A percentile compares a stretch with the other conserved stretches of the same genome.
Conservation (phyloP, 768 basidiomycete genomes). For the Termitomyces sp. region DNA sequence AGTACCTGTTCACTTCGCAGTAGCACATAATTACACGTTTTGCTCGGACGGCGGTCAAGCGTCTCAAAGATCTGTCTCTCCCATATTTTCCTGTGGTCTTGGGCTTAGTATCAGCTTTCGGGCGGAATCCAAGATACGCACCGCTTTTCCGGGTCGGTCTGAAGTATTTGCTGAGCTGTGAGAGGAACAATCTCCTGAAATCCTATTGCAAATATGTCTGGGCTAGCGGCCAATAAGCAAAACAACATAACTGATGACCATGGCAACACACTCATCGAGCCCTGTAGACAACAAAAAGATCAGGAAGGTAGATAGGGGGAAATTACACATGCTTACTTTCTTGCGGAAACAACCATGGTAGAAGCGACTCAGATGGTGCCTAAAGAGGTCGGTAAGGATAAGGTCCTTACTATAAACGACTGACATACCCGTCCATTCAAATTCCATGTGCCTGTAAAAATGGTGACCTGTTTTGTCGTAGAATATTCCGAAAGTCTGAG, state of each 20-base stretch:
- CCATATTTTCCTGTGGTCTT: slow-evolving; percentile 69
- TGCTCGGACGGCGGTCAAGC: slow-evolving; percentile 66
- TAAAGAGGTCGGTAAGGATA: slow-evolving; percentile 25
- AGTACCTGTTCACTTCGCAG: slow-evolving; percentile 89
- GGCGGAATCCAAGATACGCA: slow-evolving; percentile 25
- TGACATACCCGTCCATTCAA: slow-evolving; percentile 78
- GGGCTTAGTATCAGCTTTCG: neutral
- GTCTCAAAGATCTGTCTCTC: slow-evolving; percentile 80
- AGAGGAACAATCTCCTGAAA: slow-evolving; percentile 98
- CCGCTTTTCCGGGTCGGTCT: slow-evolving; percentile 94
- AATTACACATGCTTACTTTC: slow-evolving; percentile 50
- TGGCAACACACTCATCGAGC: slow-evolving; percentile 41
- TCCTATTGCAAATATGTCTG: slow-evolving; percentile 87
- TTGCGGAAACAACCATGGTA: slow-evolving; percentile 89
- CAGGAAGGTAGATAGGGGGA: neutral
- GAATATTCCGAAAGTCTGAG: slow-evolving; percentile 82
- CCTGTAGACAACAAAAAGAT: neutral
- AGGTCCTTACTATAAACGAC: neutral
- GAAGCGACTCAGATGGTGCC: slow-evolving; percentile 77
- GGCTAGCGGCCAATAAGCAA: slow-evolving; percentile 41
- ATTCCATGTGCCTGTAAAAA: slow-evolving; percentile 96
- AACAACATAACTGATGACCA: neutral
- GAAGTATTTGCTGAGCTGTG: slow-evolving; percentile 96
- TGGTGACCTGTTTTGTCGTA: slow-evolving; percentile 60
- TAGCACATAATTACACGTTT: slow-evolving; percentile 74